Evolutionary conservation across 192 early-diverging fungal species (phyloP).

Genomic region (Powellomyces hirtus): DNA sequence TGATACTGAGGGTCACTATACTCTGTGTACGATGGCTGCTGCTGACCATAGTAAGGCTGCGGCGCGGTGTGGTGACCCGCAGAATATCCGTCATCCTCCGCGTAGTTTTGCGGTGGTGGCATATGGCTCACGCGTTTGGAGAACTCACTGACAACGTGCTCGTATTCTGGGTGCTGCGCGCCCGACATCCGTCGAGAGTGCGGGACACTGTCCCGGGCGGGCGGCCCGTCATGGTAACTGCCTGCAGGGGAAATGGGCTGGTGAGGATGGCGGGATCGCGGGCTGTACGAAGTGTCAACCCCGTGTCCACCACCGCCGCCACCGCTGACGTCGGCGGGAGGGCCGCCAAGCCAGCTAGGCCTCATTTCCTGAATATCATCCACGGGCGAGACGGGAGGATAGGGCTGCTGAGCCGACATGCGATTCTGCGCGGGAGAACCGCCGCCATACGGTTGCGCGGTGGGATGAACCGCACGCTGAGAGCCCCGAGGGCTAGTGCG

Average conservation of each 20-base stretch:
- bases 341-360: slow-evolving; percentile 4
- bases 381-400: neutral
- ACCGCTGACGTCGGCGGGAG: neutral
- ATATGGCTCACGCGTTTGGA: slow-evolving; percentile 4
- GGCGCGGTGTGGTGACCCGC: neutral
- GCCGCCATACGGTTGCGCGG: neutral
- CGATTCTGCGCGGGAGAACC: neutral
- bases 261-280: slow-evolving; percentile 8
- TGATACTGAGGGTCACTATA: neutral
- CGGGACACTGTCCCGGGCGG: neutral
- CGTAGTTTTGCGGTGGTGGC: neutral
- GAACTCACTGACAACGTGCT: slow-evolving; percentile 15
- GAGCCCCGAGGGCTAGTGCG: neutral
- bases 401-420: neutral
- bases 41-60: neutral
- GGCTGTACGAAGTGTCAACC: neutral
- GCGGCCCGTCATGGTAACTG: neutral
- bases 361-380: slow-evolving; percentile 12
- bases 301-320: neutral
- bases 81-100: neutral
- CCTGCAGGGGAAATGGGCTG: neutral
- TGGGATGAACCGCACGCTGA: neutral
- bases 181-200: neutral
- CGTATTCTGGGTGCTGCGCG: slow-evolving; percentile 19
- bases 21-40: neutral